Evolutionary conservation across 176 grass and related monocot genomes (phyloP).

Genomic region (Puccinellia tenuiflora): DNA sequence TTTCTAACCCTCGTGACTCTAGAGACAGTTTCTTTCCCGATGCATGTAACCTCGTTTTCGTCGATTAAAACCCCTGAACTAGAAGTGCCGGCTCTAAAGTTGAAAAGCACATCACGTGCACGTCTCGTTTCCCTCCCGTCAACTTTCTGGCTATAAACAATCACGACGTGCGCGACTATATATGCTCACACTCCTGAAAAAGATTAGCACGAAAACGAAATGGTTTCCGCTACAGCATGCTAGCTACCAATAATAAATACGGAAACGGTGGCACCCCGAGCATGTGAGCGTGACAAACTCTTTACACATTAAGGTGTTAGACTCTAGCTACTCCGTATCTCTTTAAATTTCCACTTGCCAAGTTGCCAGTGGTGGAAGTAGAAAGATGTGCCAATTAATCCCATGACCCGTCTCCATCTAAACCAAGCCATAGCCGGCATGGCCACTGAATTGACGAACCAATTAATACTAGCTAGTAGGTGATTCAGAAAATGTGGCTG

Average conservation of each 20-base stretch:
- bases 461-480: background rate
- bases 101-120: background rate
- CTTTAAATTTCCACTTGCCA: background rate
- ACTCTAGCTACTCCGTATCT: background rate
- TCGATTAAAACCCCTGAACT: background rate
- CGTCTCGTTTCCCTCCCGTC: background rate
- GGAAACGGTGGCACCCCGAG: background rate
- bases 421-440: background rate
- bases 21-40: background rate
- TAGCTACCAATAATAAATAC: conserved; percentile 15
- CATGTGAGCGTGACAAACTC: conserved; percentile 14
- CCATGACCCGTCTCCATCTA: background rate
- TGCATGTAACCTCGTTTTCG: background rate
- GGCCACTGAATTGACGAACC: background rate
- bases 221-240: background rate
- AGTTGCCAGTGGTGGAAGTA: background rate
- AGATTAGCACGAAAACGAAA: background rate
- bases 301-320: background rate
- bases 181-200: background rate
- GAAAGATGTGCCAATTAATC: background rate
- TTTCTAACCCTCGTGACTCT: background rate
- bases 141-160: background rate
- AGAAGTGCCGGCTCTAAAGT: background rate
- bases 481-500: background rate
- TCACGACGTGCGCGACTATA: background rate